These are phyloP conservation scores for Vanderwaltozyma polyspora DNA, from an alignment of 805 yeast genomes.

Conservation along the genomic window DNA sequence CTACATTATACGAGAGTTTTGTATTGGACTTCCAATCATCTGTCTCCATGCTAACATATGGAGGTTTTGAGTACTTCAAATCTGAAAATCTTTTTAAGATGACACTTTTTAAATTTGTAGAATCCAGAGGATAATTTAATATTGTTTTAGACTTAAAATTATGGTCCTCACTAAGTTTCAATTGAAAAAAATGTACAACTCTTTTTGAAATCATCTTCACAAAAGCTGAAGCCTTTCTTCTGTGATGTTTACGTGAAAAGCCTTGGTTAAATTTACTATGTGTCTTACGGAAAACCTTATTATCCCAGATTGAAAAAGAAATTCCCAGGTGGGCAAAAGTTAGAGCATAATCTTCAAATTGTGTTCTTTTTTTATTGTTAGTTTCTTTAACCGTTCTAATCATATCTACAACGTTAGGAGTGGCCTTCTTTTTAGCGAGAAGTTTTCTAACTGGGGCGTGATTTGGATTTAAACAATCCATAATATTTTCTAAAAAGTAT, in stretches of 20 bases:
- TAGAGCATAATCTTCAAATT: neutral
- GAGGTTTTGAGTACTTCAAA: neutral
- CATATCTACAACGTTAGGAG: too few relatives aligned
- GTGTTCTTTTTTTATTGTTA: too few relatives aligned
- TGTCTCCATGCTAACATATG: neutral
- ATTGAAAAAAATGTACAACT: neutral
- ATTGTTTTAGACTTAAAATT: neutral
- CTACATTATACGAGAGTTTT: neutral
- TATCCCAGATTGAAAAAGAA: neutral
- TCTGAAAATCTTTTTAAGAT: neutral
- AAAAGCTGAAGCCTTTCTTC: neutral
- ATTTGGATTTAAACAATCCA: too few relatives aligned
- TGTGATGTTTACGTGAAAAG: neutral
- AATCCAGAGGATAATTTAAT: neutral
- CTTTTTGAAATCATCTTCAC: neutral
- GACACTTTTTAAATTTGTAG: neutral
- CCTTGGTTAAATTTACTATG: neutral
- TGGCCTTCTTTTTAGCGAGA: too few relatives aligned
- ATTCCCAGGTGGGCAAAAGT: neutral
- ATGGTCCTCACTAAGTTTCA: neutral
- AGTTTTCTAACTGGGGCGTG: too few relatives aligned
- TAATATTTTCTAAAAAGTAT: too few relatives aligned
- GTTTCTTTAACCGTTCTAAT: too few relatives aligned
- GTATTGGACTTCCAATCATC: conserved; percentile 1
- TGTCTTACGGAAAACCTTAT: neutral